Conservation (phyloP, 202 grass and related monocot genomes). For the Brachypodium distachyon region DNA sequence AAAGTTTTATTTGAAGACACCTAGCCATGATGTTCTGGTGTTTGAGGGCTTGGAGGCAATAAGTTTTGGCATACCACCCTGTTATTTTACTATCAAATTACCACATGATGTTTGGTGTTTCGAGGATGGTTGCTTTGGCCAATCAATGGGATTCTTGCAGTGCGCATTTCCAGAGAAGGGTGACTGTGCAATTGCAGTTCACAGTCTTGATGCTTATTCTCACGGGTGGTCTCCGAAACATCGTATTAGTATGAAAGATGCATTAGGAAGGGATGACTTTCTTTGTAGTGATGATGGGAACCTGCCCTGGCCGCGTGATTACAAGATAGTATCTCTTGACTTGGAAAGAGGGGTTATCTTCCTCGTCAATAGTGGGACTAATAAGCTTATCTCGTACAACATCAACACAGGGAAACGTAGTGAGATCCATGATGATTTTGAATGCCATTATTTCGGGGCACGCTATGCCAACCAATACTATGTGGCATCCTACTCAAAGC, state of each 20-base stretch:
- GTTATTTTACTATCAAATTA: background rate
- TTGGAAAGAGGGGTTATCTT: background rate
- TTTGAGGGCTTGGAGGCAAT: background rate
- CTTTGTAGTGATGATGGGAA: accelerated
- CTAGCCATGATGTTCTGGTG: background rate
- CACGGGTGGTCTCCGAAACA: background rate
- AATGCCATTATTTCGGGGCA: background rate
- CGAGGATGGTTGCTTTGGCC: background rate
- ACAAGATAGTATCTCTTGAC: background rate
- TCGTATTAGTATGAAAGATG: background rate
- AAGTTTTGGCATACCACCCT: background rate
- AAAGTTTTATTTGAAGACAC: background rate
- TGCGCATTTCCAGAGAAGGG: background rate
- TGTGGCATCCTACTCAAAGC: background rate
- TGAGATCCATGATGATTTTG: background rate
- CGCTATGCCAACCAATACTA: background rate
- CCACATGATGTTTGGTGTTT: background rate
- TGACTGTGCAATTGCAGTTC: background rate
- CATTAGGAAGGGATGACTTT: background rate
- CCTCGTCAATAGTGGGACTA: background rate
- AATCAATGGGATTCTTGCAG: background rate
- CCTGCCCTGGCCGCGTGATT: too few relatives aligned
- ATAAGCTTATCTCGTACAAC: background rate
- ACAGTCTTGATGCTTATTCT: background rate
- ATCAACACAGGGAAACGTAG: background rate